Evolutionary conservation across 2,329 filamentous ascomycete species (phyloP), one percentile per base, ranked within the genome.

Genomic region (Claviceps lovelessii): DNA sequence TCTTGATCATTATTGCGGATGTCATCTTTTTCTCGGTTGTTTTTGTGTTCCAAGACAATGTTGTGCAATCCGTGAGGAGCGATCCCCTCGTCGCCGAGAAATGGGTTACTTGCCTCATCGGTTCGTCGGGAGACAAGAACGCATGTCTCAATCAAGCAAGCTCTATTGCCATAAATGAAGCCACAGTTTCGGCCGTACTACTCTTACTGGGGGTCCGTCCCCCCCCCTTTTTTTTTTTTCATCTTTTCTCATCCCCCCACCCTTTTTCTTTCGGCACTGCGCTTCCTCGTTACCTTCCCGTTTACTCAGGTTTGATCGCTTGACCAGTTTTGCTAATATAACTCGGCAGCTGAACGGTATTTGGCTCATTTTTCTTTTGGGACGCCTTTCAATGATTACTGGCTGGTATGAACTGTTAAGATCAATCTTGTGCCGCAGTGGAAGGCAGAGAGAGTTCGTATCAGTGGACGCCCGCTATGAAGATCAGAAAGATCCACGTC

Each of bases 21-120:
- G 89, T 97, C 58, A 83, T 96, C 63, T 95, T 95, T 76, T 96
- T 97, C 70, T 85, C 90, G 2, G 76, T 95, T 49, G 79, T 95
- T 54, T 97, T 97, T 66, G 85, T 97, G 51, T 88, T 88, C 66
- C 80, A 95, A 64, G 87, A 95, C 69, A 85, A 85, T 61, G 79
- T 86, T 28, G 78, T 87, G 13, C 72, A 80, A 53, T 77, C 79
- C 3, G 70, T 78, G 23, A 76, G 78, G 44, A 76, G 81, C 41
- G 64, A 84, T 53, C 72, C 73, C 0, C 59, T 35, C 1, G 76
- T 80, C 31, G 80, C 84, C 2, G 58, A 70, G 41, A 74, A 77
- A 3, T 97, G 88, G 87, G 67, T 94, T 1, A 11, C 66, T 0
- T 98, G 93, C 64, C 75, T 98, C n/a, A 64, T 68, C 33, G 71